phyloP scores from a whole-genome alignment of 2,329 filamentous ascomycete genomes.

The Furcasterigmium furcatum region DNA sequence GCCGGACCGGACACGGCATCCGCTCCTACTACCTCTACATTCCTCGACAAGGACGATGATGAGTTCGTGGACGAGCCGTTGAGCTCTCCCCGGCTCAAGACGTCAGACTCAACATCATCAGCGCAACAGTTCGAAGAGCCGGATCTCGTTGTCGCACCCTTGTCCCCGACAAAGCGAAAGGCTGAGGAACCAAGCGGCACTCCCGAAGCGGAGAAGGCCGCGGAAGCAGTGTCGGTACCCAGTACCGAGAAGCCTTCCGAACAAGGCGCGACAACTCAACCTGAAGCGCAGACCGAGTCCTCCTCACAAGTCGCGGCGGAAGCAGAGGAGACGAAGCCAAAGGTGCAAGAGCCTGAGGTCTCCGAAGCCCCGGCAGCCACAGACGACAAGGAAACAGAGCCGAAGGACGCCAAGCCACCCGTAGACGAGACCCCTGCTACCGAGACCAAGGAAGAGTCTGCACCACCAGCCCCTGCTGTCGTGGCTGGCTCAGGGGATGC shows the following conservation, averaged over 20 bases:
- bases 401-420: too few relatives aligned
- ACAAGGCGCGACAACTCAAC: too few relatives aligned
- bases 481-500: too few relatives aligned
- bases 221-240: slow-evolving; percentile 10
- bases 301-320: too few relatives aligned
- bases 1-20: slow-evolving; percentile 42
- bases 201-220: slow-evolving; percentile 10
- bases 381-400: too few relatives aligned
- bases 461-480: too few relatives aligned
- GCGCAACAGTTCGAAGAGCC: slow-evolving; percentile 51
- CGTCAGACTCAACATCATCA: slow-evolving; percentile 55
- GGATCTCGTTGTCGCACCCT: slow-evolving; percentile 52
- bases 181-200: slow-evolving; percentile 11
- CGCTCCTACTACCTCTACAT: slow-evolving; percentile 19
- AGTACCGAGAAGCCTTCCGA: slow-evolving; percentile 3
- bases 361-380: too few relatives aligned
- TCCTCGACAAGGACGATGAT: slow-evolving; percentile 56
- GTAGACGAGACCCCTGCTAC: too few relatives aligned
- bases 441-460: too few relatives aligned
- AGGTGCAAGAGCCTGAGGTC: too few relatives aligned
- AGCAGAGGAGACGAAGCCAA: too few relatives aligned
- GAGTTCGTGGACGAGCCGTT: slow-evolving; percentile 78
- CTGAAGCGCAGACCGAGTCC: slow-evolving; percentile 7
- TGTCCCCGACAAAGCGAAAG: slow-evolving; percentile 46
- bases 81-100: slow-evolving; percentile 62